Base-by-base conservation (phyloP, 495 filamentous ascomycete species). In the Tuber borchii region DNA sequence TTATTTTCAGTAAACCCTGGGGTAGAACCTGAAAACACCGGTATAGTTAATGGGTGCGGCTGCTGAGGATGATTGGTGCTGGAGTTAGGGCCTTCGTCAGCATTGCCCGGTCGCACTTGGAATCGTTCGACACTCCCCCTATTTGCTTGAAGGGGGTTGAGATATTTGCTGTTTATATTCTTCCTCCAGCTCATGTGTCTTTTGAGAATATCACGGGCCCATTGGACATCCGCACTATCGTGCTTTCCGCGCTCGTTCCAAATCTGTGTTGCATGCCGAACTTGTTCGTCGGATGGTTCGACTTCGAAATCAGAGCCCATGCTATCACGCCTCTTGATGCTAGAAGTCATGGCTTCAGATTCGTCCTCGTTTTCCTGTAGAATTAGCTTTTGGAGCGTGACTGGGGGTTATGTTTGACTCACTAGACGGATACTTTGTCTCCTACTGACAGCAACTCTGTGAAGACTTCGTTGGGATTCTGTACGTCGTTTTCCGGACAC, bases 271-370 rank as follows among this genome's bases (percentile, higher is more conserved):
- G 78, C 78, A 39, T 51, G 77, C 42, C 73, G 73, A 44, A 79
- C 73, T 43, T 79, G 72, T 73, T 79, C 73, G 22, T 79, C 77
- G 1, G 77, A 73, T 10, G 78, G 78, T 7, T 79, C 76, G 39
- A 73, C 76, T 39, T 79, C 77, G 48, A 75, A 79, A 61, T 79
- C 78, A 14, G 73, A 79, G 22, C 34, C 75, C 40, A 79, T 40
- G 48, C 78, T 79, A 16, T 72, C 75, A 37, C 78, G 74, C 20
- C 76, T 73, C 46, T 73, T 79, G 10, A 71, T 77, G 48, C 46
- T 75, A 7, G 75, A 39, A 8, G 69, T 72, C 45, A 73, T 51
- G 16, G 70, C 77, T 76, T 79, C 73, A 45, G 70, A 51, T 61
- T 79, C 72, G 34, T 79, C 78, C 44, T 79, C 40, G 42, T 71